A percentile compares a stretch with the other conserved stretches of the same genome.
Conservation (phyloP, 495 filamentous ascomycete genomes). For the Viridothelium virens region DNA sequence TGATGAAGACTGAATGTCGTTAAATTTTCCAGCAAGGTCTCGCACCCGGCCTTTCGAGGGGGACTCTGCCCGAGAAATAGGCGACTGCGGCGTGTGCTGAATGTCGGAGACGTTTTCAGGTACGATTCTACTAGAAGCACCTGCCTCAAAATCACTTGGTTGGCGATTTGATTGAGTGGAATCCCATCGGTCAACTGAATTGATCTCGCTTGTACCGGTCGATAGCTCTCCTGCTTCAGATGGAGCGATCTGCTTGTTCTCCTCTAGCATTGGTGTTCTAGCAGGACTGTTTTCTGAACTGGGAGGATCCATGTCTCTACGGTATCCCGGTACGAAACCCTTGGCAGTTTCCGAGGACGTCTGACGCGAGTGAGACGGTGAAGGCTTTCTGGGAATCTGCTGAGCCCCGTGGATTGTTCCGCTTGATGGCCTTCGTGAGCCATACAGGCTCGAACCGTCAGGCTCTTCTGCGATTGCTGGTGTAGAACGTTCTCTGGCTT, state of each 20-base stretch:
- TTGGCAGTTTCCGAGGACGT: slow-evolving; percentile 19
- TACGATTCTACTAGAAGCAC: background rate
- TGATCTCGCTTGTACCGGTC: background rate
- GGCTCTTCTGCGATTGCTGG: slow-evolving; percentile 53
- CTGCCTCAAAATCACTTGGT: background rate
- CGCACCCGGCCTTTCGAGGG: slow-evolving; percentile 41
- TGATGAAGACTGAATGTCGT: slow-evolving; percentile 25
- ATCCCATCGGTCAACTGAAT: background rate
- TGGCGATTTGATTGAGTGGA: background rate
- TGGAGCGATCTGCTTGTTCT: slow-evolving; percentile 17
- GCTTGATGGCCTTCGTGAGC: slow-evolving; percentile 36
- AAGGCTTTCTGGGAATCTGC: slow-evolving; percentile 30
- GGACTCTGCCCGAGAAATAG: slow-evolving; percentile 30
- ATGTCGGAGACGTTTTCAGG: background rate
- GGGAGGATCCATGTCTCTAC: slow-evolving; percentile 55
- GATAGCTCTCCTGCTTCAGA: slow-evolving; percentile 13
- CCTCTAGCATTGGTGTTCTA: slow-evolving; percentile 45
- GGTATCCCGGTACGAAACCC: slow-evolving; percentile 46
- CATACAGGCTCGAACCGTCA: slow-evolving; percentile 3
- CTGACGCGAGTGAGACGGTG: slow-evolving; percentile 33
- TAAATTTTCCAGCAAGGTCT: slow-evolving; percentile 44
- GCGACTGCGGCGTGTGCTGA: slow-evolving; percentile 8
- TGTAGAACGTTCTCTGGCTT: slow-evolving; percentile 39
- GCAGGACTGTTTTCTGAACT: slow-evolving; percentile 57
- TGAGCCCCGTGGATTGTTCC: slow-evolving; percentile 22